Conservation (phyloP, 768 basidiomycete species). For the Suillus luteus region DNA sequence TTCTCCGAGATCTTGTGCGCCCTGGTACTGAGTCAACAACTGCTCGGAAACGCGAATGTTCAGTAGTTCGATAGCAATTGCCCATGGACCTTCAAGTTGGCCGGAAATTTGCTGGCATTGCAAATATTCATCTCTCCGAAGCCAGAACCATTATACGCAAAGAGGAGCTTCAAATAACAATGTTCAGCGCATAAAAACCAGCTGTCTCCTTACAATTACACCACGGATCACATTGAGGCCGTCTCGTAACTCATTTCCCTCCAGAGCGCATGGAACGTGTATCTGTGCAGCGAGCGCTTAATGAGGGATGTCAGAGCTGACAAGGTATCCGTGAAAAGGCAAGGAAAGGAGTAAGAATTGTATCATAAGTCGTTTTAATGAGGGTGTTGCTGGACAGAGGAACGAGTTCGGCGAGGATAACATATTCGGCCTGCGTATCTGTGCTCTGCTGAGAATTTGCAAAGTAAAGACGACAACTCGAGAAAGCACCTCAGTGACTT, state of each 20-base stretch:
- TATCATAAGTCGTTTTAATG: constrained; percentile 23
- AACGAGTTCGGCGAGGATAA: not conserved
- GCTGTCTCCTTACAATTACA: constrained; percentile 26
- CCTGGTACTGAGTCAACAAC: no score
- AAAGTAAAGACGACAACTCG: constrained; percentile 17
- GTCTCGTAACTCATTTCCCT: constrained; percentile 62
- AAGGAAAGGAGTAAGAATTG: constrained; percentile 65
- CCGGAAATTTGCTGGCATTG: no score
- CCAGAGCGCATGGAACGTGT: constrained; percentile 74
- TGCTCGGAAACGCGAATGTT: no score
- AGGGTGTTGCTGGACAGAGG: not conserved
- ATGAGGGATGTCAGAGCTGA: constrained; percentile 63
- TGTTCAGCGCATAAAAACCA: no score
- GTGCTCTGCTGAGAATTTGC: not conserved
- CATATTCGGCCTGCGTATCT: constrained; percentile 46
- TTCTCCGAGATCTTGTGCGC: no score
- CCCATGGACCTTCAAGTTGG: no score
- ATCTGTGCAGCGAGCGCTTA: constrained; percentile 74
- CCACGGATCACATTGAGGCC: no score
- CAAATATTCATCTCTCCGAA: no score
- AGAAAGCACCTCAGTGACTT: constrained; percentile 58
- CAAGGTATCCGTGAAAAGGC: constrained; percentile 67
- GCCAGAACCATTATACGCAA: no score
- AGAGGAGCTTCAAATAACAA: no score
- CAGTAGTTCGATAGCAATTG: no score